Percentiles rank a stretch among this genome's conserved stretches.
These are phyloP conservation scores for Populus davidiana DNA, from an alignment of 345 rosid species.

Conservation along the genomic window DNA sequence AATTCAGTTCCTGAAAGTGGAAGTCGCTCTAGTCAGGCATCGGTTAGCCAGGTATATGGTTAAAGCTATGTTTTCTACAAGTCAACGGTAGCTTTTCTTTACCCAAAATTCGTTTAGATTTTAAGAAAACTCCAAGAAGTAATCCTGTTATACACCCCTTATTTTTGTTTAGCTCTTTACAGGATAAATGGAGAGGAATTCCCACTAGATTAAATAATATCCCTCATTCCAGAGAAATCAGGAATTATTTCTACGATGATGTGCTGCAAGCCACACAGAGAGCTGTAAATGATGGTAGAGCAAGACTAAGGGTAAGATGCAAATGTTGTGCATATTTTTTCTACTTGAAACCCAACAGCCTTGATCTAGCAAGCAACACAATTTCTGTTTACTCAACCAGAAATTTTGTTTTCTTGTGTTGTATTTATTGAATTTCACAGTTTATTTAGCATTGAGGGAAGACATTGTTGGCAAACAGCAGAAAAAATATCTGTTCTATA, in stretches of 20 bases:
- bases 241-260: conserved; percentile 83
- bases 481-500: no score
- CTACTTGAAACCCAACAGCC: background rate
- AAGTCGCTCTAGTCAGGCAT: conserved; percentile 36
- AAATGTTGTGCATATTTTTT: background rate
- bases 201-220: conserved; percentile 88
- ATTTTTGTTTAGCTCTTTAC: conserved; percentile 39
- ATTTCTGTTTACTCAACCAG: background rate
- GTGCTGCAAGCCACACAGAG: conserved; percentile 71
- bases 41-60: conserved; percentile 41
- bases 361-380: conserved; percentile 3
- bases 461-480: no score
- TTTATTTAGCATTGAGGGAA: background rate
- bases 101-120: conserved; percentile 1
- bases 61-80: background rate
- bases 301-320: conserved; percentile 62
- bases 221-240: conserved; percentile 93
- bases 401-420: background rate
- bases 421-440: background rate
- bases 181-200: conserved; percentile 92
- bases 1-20: conserved; percentile 28
- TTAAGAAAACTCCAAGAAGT: conserved; percentile 4
- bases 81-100: background rate
- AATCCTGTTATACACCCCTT: conserved; percentile 24
- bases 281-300: conserved; percentile 70